phyloP scores from a whole-genome alignment of 2,329 filamentous ascomycete species.

The Sarocladium strictum region DNA sequence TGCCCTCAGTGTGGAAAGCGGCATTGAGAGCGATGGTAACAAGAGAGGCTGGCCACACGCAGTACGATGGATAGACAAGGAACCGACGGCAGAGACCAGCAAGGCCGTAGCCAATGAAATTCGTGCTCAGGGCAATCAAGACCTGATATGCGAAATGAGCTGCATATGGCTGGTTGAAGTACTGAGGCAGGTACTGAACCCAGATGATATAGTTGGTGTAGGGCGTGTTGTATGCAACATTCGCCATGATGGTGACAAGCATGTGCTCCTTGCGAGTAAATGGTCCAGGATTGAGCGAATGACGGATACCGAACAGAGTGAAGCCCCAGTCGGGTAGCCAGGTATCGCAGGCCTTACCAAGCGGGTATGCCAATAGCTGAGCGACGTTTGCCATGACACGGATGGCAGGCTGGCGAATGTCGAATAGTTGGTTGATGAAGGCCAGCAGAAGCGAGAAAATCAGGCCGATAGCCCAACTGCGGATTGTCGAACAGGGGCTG shows the following conservation, averaged over 20 bases:
- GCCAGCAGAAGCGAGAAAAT: slow-evolving; percentile 42
- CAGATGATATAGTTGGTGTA: slow-evolving; percentile 52
- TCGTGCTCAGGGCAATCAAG: slow-evolving; percentile 48
- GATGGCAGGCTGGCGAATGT: slow-evolving; percentile 49
- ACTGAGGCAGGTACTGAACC: slow-evolving; percentile 45
- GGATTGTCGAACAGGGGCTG: slow-evolving; percentile 47
- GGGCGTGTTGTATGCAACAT: slow-evolving; percentile 46
- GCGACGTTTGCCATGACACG: slow-evolving; percentile 49
- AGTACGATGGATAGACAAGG: slow-evolving; percentile 49
- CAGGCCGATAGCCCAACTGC: slow-evolving; percentile 48
- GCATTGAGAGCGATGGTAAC: slow-evolving; percentile 49
- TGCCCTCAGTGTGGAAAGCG: slow-evolving; percentile 43
- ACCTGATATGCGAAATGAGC: slow-evolving; percentile 48
- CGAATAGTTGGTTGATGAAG: slow-evolving; percentile 53
- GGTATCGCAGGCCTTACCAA: slow-evolving; percentile 45
- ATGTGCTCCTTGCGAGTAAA: slow-evolving; percentile 58
- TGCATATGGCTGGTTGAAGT: slow-evolving; percentile 49
- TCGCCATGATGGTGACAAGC: slow-evolving; percentile 57
- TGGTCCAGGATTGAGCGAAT: slow-evolving; percentile 48
- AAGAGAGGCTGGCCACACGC: slow-evolving; percentile 52
- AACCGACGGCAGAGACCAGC: slow-evolving; percentile 49
- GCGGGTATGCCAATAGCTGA: slow-evolving; percentile 49
- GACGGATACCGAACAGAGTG: slow-evolving; percentile 37
- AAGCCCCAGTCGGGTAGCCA: slow-evolving; percentile 46
- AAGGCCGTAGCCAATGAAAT: slow-evolving; percentile 55